Base-by-base conservation (phyloP, 1,139 yeast species). In the Hemisphaericaspora xylofermentans region DNA sequence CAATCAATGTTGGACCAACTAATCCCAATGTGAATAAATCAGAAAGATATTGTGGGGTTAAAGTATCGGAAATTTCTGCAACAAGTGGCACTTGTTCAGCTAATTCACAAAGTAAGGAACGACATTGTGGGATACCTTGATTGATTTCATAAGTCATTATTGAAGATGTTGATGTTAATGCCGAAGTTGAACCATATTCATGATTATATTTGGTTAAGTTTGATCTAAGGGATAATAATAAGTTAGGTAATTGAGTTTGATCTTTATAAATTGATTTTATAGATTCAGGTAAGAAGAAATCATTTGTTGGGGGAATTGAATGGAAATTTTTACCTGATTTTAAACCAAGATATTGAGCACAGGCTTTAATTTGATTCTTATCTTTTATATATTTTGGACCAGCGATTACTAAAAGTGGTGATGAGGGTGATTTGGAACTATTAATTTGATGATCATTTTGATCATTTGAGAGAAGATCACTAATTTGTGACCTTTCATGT, bases 41-140 rank as follows among this genome's bases (percentile, higher is more conserved):
- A 1, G 72, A 61, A 36, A 68, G 61, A 53, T 70, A 74, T 41
- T 73, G 78, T 2, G 77, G 77, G 9, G 74, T 63, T 29, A 74
- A 58, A 1, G 76, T 70, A 47, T 72, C 76, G 6, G 68, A 58
- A n/a, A 67, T 52, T 40, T 64, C 66, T 2, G 75, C 74, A 2
- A 67, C 69, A 6, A 74, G 46, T 1, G 75, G 74, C 48, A 65
- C 63, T 38, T 51, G 56, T 43, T 54, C 60, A 6, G 69, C 70
- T 39, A 64, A 53, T 38, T 61, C 68, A 40, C 63, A 53, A 26
- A 74, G 54, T 26, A 69, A 53, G 2, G 66, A 58, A 19, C 79
- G 56, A 42, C 72, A 66, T 33, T 55, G 54, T 0, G 76, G 73
- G 25, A 73, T 56, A 1, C 78, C 78, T 13, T 63, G 58, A 27